Conservation (phyloP, 306 rosid genomes). For the Crotalaria pallida region DNA sequence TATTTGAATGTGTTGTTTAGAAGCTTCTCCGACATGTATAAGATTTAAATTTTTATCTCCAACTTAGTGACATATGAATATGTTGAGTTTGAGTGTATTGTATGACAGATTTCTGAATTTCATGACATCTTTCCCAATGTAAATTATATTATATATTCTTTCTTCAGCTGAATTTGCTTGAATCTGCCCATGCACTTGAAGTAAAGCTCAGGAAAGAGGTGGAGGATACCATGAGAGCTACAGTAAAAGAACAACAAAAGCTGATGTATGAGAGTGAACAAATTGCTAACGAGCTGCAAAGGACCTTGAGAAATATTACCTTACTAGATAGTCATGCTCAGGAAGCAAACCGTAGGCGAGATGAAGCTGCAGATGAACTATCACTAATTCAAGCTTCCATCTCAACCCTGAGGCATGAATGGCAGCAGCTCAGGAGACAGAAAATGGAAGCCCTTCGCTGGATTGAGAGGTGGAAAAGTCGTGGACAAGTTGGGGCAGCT, state of each 20-base stretch:
- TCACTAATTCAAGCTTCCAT: conserved; percentile 62
- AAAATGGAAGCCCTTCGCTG: conserved; percentile 70
- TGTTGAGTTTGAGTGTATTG: background rate
- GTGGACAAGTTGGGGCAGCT: conserved; percentile 48
- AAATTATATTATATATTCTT: background rate
- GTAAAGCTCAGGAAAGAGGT: conserved; percentile 49
- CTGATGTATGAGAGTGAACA: conserved; percentile 45
- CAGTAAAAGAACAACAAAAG: conserved; percentile 48
- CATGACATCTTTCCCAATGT: background rate
- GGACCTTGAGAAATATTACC: conserved; percentile 59
- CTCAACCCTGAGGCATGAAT: conserved; percentile 61
- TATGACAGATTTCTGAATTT: conserved; percentile 2
- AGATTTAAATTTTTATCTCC: background rate
- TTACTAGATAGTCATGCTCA: conserved; percentile 53
- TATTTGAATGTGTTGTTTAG: background rate
- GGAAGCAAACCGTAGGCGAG: conserved; percentile 57
- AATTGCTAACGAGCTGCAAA: conserved; percentile 40
- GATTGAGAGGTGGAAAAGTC: conserved; percentile 73
- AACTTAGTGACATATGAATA: background rate
- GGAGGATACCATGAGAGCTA: conserved; percentile 45
- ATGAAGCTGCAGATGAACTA: conserved; percentile 59
- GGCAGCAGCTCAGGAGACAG: conserved; percentile 59
- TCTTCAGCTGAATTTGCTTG: conserved; percentile 50
- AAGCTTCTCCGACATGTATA: background rate
- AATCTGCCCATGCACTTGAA: conserved; percentile 46